phyloP scores from a whole-genome alignment of 2,329 filamentous ascomycete species.

The Coniosporium uncinatum region DNA sequence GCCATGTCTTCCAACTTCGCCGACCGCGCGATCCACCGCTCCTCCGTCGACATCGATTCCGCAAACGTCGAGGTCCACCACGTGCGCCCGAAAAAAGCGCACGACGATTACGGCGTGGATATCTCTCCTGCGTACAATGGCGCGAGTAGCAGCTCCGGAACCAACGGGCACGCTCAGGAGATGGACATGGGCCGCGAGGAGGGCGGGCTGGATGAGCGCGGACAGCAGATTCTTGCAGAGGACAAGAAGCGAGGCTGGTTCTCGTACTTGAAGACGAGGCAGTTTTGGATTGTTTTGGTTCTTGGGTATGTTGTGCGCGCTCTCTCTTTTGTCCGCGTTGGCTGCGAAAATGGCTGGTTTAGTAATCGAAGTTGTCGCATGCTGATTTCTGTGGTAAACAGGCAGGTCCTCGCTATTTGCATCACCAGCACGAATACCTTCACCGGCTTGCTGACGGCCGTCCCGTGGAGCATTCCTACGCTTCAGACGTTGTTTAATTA shows the following conservation, averaged over 20 bases:
- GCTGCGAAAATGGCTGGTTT: no score
- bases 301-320: slow-evolving; percentile 61
- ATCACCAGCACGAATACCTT: slow-evolving; percentile 94
- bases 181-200: slow-evolving; percentile 3
- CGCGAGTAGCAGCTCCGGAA: slow-evolving; percentile 16
- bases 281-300: slow-evolving; percentile 82
- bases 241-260: slow-evolving; percentile 41
- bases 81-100: slow-evolving; percentile 1
- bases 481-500: slow-evolving; percentile 98
- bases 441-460: slow-evolving; percentile 62
- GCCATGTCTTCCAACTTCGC: slow-evolving; percentile 8
- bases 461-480: slow-evolving; percentile 78
- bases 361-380: not conserved
- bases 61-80: not conserved
- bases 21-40: not conserved
- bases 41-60: not conserved
- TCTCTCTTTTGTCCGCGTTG: no score
- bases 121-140: not conserved
- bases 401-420: slow-evolving; percentile 79
- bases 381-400: slow-evolving; percentile 25
- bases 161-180: slow-evolving; percentile 14
- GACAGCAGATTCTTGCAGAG: slow-evolving; percentile 20
- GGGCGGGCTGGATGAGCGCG: not conserved
- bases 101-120: not conserved
- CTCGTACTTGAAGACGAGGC: slow-evolving; percentile 72